A percentile compares a stretch with the other conserved stretches of the same genome.
Conservation (phyloP, 495 filamentous ascomycete species). For the Sporormia fimetaria region DNA sequence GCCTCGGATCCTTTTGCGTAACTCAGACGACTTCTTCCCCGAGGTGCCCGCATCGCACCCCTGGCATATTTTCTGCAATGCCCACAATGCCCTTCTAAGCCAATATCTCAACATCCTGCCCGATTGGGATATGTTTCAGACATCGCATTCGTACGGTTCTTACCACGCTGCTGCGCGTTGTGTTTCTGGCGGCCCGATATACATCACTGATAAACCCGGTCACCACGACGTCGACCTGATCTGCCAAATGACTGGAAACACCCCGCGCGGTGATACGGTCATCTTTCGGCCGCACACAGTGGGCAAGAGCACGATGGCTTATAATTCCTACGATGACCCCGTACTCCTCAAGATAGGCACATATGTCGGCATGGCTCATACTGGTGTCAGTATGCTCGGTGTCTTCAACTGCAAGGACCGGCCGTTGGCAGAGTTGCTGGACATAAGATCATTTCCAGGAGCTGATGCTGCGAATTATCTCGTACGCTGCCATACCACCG, state of each 20-base stretch:
- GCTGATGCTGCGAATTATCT: slow-evolving; percentile 50
- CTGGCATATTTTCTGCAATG: slow-evolving; percentile 92
- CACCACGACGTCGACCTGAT: slow-evolving; percentile 65
- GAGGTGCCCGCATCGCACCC: slow-evolving; percentile 64
- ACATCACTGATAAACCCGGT: slow-evolving; percentile 82
- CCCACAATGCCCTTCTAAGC: slow-evolving; percentile 79
- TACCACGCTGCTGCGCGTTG: slow-evolving; percentile 88
- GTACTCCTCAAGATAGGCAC: slow-evolving; percentile 67
- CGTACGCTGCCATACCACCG: slow-evolving; percentile 59
- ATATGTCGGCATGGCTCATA: slow-evolving; percentile 51
- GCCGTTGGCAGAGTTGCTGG: slow-evolving; percentile 51
- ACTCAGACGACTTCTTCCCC: slow-evolving; percentile 92
- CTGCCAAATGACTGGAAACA: slow-evolving; percentile 61
- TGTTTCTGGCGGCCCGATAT: slow-evolving; percentile 82
- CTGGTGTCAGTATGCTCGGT: slow-evolving; percentile 66
- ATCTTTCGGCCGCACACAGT: slow-evolving; percentile 63
- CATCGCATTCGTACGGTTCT: slow-evolving; percentile 57
- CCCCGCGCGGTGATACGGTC: slow-evolving; percentile 54
- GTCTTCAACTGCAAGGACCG: slow-evolving; percentile 65
- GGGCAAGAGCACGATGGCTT: slow-evolving; percentile 59
- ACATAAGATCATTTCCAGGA: slow-evolving; percentile 61
- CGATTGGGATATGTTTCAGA: slow-evolving; percentile 99
- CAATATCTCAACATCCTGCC: slow-evolving; percentile 61
- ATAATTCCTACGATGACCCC: slow-evolving; percentile 60
- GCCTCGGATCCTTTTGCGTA: slow-evolving; percentile 60